Base-by-base conservation (phyloP, 2,329 filamentous ascomycete genomes). In the Hypoxylon sp. region DNA sequence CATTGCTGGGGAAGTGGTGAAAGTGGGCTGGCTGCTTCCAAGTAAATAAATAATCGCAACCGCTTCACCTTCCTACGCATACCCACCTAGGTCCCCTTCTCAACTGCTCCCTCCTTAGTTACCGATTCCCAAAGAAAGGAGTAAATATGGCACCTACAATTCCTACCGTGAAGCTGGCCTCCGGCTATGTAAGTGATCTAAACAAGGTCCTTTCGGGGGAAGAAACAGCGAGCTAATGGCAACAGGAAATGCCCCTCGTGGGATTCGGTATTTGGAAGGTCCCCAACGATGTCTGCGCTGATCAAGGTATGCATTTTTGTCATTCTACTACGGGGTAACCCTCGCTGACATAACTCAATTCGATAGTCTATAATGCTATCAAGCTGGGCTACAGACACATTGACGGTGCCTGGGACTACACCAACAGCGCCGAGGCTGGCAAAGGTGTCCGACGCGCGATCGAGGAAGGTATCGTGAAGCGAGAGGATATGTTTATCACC, bases 391-490 rank as follows among this genome's bases (percentile, higher is more conserved):
- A 85, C 73, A 78, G 83, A 32, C 78, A 82, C 64, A 83, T 85
- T 62, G 83, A 85, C 70, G 78, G 80, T 62, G 83, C 83, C 4
- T 84, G 82, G 74, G 81, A 83, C 73, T 90, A 90, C 72, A 81
- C 82, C 57, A 92, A 89, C 60, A 89, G 91, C 74, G 82, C 82
- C 56, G 87, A 89, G 55, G 88, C 90, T 0, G 90, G 88, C 11
- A 78, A 82, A 67, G 90, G 86, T 19, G 86, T 91, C 72, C 85
- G 82, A 68, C 84, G 77, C 43, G 84, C 83, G 48, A 84, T 85
- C 70, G 73, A 74, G 6, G 82, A 88, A 64, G 85, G 85, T 30
- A 83, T 89, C 48, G 82, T 91, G 10, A 87, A 89, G 61, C 83
- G 89, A 48, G 79, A 86, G 44, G 82, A 91, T 58, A 78, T 91